Base-by-base conservation (phyloP, 2,329 filamentous ascomycete genomes). In the Alternaria angustiovoidea region DNA sequence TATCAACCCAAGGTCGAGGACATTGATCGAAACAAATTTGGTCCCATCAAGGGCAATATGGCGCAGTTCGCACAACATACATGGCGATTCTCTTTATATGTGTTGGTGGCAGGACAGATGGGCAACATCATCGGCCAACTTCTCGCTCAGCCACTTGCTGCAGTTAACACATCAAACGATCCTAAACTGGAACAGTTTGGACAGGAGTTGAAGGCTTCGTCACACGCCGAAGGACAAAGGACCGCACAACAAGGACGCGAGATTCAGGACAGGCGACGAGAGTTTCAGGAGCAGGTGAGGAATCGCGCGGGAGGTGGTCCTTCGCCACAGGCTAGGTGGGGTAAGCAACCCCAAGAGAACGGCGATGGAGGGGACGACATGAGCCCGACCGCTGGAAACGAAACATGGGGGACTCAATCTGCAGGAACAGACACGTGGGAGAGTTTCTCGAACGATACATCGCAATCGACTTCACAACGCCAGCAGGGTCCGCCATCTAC, bases 301-400 rank as follows among this genome's bases (percentile, higher is more conserved):
- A 63, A 65, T 52, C 57, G 60, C 28, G 62, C 68, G 32, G 67
- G 71, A 30, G 69, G 72, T n/a, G 68, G 75, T 76, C 76, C 54
- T 75, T 81, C 36, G 77, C 79, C 34, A 62, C 79, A 47, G 74
- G 77, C 39, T 69, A 79, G 61, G 30, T 70, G 62, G 65, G 64
- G 65, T 34, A 71, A 58, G 59, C 68, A 64, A 48, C 56, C 57
- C 44, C 61, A 41, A 6, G 56, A 52, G 22, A 54, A 36, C 5
- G 73, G 68, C 22, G 78, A 82, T 55, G 16, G 44, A 30, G 55
- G 28, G 18, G 81, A 82, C 54, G 80, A 82, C 51, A 79, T 79
- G 73, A 80, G 76, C 26, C 81, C 81, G 3, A 81, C 79, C 2
- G 72, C 79, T 9, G 79, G 79, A 2, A 79, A 79, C 39, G 77